phyloP scores from a whole-genome alignment of 2,329 filamentous ascomycete genomes.

The Pseudogymnoascus sp. region DNA sequence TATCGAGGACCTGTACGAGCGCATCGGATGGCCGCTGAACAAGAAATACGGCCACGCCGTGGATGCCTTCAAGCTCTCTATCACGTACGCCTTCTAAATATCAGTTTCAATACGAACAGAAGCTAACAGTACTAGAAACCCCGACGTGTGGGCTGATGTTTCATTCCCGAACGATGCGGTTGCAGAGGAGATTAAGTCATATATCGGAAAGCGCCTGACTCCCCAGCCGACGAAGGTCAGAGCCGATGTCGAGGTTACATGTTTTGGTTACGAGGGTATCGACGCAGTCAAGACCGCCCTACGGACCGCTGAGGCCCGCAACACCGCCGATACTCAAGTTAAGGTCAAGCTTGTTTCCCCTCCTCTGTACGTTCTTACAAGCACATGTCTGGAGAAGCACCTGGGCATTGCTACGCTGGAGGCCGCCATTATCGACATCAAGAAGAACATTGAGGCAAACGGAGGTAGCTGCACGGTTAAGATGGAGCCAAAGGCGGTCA shows the following conservation, averaged over 20 bases:
- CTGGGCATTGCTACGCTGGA: slow-evolving; percentile 77
- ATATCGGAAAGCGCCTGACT: slow-evolving; percentile 94
- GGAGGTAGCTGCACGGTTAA: slow-evolving; percentile 80
- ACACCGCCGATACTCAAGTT: slow-evolving; percentile 86
- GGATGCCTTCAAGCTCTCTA: slow-evolving; percentile 97
- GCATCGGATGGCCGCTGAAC: slow-evolving; percentile 94
- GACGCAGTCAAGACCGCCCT: slow-evolving; percentile 94
- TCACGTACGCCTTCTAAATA: slow-evolving; percentile 58
- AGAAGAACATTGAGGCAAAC: slow-evolving; percentile 65
- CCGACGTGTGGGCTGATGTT: slow-evolving; percentile 91
- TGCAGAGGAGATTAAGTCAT: slow-evolving; percentile 81
- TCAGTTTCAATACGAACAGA: background rate
- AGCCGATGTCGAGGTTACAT: slow-evolving; percentile 93
- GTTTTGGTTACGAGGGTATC: slow-evolving; percentile 94
- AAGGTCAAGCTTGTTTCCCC: slow-evolving; percentile 98
- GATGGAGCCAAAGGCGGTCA: slow-evolving; percentile 99
- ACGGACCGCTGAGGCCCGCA: slow-evolving; percentile 82
- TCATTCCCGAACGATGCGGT: slow-evolving; percentile 79
- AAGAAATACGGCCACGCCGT: slow-evolving; percentile 95
- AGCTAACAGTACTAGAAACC: slow-evolving; percentile 53
- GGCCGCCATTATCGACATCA: slow-evolving; percentile 82
- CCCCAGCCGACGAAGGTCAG: slow-evolving; percentile 98
- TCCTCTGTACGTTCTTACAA: slow-evolving; percentile 91
- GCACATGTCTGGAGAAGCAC: slow-evolving; percentile 88
- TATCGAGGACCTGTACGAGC: slow-evolving; percentile 91